These are phyloP conservation scores for Neopestalotiopsis rosae DNA, from an alignment of 2,329 filamentous ascomycete species.

Conservation along the genomic window DNA sequence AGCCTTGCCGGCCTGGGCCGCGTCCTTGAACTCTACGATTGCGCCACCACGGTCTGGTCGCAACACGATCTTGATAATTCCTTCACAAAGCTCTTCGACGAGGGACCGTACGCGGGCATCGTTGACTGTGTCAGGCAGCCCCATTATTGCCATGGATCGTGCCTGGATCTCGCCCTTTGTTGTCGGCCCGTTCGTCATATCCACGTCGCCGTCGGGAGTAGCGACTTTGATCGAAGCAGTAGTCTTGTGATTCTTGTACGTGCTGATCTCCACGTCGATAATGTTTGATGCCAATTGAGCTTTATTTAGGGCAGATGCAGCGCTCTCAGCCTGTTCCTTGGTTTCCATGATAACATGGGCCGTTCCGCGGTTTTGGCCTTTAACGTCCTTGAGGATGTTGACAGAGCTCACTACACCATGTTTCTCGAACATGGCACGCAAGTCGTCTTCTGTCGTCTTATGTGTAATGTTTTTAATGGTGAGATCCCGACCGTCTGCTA, in stretches of 20 bases:
- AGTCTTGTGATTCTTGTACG: conserved; percentile 61
- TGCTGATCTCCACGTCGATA: conserved; percentile 68
- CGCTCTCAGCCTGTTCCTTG: conserved; percentile 70
- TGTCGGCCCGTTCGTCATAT: conserved; percentile 44
- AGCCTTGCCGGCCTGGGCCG: conserved; percentile 74
- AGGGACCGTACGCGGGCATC: conserved; percentile 80
- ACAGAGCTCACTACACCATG: conserved; percentile 78
- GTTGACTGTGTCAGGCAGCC: conserved; percentile 91
- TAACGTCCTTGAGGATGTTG: conserved; percentile 71
- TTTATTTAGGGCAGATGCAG: conserved; percentile 70
- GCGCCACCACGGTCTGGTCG: conserved; percentile 85
- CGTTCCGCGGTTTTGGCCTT: conserved; percentile 75
- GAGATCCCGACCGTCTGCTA: conserved; percentile 87
- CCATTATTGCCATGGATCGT: conserved; percentile 81
- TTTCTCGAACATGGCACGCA: conserved; percentile 73
- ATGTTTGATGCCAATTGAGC: conserved; percentile 72
- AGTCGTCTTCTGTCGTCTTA: conserved; percentile 67
- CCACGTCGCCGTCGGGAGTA: conserved; percentile 43
- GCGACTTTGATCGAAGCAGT: conserved; percentile 50
- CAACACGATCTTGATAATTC: conserved; percentile 76
- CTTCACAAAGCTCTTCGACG: conserved; percentile 69
- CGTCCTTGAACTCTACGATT: conserved; percentile 79
- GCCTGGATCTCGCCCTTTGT: conserved; percentile 58
- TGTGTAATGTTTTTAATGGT: conserved; percentile 75
- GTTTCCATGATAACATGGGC: conserved; percentile 80